These are phyloP conservation scores for Flueggea neowawraea DNA, from an alignment of 441 rosid species.

Conservation along the genomic window DNA sequence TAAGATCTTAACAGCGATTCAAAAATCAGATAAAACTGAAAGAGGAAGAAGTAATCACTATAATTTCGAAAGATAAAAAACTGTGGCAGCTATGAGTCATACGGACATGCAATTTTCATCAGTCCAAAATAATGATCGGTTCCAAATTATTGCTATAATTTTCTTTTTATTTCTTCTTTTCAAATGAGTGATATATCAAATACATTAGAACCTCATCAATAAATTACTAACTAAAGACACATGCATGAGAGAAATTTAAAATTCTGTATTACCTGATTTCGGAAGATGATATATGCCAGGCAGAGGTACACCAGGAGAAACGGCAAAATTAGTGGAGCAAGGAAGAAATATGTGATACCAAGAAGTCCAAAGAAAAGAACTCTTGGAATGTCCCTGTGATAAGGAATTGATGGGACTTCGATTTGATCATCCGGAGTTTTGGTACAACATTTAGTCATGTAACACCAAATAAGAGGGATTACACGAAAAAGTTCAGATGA, in stretches of 20 bases:
- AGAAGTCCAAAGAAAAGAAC: conserved; percentile 88
- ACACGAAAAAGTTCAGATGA: conserved; percentile 86
- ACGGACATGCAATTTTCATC: no score
- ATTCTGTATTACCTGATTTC: conserved; percentile 68
- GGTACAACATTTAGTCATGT: conserved; percentile 48
- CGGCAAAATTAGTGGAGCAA: conserved; percentile 93
- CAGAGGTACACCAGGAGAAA: conserved; percentile 83
- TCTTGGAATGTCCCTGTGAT: conserved; percentile 82
- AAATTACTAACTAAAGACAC: not conserved
- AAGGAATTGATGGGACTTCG: conserved; percentile 72
- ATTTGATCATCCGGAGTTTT: conserved; percentile 48
- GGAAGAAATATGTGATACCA: conserved; percentile 93
- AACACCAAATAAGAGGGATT: conserved; percentile 59
- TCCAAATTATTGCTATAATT: no score
- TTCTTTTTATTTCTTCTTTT: no score
- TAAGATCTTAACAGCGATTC: not conserved
- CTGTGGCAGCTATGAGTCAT: no score
- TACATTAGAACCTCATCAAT: no score
- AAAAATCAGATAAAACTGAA: not conserved
- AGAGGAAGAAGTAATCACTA: not conserved
- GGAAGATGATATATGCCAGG: conserved; percentile 77
- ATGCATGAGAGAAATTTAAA: not conserved
- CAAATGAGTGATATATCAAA: no score
- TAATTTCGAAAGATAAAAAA: not conserved
- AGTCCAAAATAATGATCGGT: no score